Evolutionary conservation across 345 rosid genomes (phyloP).

Genomic region (Heritiera fomes): DNA sequence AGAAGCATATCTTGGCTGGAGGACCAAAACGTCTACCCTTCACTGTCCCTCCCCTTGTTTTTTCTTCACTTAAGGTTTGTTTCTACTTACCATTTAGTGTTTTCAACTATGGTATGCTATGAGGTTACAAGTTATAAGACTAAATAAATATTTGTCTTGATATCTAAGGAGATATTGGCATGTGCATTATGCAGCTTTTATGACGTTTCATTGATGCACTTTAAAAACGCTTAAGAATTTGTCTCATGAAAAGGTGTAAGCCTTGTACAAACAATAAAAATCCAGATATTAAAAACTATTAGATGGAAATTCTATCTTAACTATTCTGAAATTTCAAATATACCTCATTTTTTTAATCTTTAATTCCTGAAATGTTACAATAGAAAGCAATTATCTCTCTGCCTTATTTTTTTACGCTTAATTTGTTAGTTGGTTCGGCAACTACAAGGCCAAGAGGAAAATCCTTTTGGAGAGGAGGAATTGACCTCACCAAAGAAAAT

Average conservation of each 20-base stretch:
- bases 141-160: neutral
- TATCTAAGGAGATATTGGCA: too few relatives aligned
- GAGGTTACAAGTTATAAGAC: too few relatives aligned
- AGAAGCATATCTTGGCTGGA: conserved; percentile 80
- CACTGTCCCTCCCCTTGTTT: conserved; percentile 90
- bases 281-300: neutral
- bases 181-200: neutral
- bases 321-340: neutral
- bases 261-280: neutral
- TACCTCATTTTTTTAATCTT: neutral
- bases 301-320: conserved; percentile 10
- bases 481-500: conserved; percentile 76
- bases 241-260: neutral
- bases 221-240: neutral
- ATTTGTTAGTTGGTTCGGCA: conserved; percentile 52
- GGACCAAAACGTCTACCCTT: conserved; percentile 86
- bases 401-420: neutral
- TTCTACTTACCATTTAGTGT: conserved; percentile 17
- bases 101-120: neutral
- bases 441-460: conserved; percentile 87
- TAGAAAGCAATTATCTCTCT: neutral
- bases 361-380: neutral
- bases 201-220: neutral
- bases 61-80: conserved; percentile 58
- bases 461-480: conserved; percentile 72